phyloP scores from a whole-genome alignment of 1,284 basidiomycete genomes.

The Trichosporon sp. region DNA sequence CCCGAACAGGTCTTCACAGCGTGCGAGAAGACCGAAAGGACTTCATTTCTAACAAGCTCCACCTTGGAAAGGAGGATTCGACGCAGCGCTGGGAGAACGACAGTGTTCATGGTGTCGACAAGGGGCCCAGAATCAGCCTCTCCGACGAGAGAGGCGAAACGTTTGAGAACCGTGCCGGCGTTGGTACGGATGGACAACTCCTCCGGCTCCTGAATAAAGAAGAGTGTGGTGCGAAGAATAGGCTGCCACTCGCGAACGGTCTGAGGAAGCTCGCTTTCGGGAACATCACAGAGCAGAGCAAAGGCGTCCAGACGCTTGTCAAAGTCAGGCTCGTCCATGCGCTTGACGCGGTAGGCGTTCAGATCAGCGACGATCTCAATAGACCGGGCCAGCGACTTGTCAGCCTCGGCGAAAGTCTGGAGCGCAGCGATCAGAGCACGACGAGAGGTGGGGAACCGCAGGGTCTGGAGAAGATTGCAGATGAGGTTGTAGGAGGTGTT shows the following conservation, averaged over 20 bases:
- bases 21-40: slow-evolving; percentile 72
- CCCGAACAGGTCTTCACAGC: slow-evolving; percentile 63
- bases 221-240: slow-evolving; percentile 74
- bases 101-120: slow-evolving; percentile 56
- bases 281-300: slow-evolving; percentile 58
- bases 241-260: slow-evolving; percentile 62
- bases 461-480: slow-evolving; percentile 67
- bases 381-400: slow-evolving; percentile 53
- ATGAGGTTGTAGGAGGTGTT: slow-evolving; percentile 61
- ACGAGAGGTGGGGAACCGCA: slow-evolving; percentile 66
- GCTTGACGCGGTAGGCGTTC: slow-evolving; percentile 77
- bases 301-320: slow-evolving; percentile 78
- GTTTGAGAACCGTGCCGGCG: slow-evolving; percentile 68
- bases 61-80: slow-evolving; percentile 71
- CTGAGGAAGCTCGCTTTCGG: slow-evolving; percentile 47
- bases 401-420: slow-evolving; percentile 55
- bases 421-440: slow-evolving; percentile 63
- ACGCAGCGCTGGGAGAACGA: slow-evolving; percentile 76
- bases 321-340: slow-evolving; percentile 90
- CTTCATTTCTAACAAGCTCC: slow-evolving; percentile 84
- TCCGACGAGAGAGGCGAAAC: slow-evolving; percentile 65
- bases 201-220: slow-evolving; percentile 81
- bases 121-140: slow-evolving; percentile 51
- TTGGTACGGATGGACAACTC: slow-evolving; percentile 84
- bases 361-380: slow-evolving; percentile 62